A percentile compares a stretch with the other conserved stretches of the same genome.
phyloP scores from a whole-genome alignment of 2,329 filamentous ascomycete genomes.

The Fusarium hainanense region DNA sequence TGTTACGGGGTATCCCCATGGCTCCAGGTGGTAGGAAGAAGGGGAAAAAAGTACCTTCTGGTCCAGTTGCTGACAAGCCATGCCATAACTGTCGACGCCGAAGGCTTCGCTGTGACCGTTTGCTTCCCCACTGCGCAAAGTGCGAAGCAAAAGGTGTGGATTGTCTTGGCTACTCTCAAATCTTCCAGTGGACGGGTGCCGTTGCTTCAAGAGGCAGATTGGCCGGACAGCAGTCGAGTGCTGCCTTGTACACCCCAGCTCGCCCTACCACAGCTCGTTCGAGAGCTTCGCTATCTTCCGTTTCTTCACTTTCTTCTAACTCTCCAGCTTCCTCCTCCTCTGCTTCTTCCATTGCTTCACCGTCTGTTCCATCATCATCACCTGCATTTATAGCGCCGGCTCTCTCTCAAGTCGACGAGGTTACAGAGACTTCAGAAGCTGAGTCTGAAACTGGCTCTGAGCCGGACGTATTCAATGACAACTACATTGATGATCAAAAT shows the following conservation, averaged over 20 bases:
- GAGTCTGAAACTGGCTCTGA: slow-evolving; percentile 27
- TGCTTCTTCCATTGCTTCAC: slow-evolving; percentile 29
- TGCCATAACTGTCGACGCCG: slow-evolving; percentile 67
- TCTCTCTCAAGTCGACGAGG: slow-evolving; percentile 35
- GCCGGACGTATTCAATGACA: slow-evolving; percentile 17
- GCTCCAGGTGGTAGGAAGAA: slow-evolving; percentile 40
- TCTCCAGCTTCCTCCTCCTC: slow-evolving; percentile 28
- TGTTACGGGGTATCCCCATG: slow-evolving; percentile 31
- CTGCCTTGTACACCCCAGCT: slow-evolving; percentile 43
- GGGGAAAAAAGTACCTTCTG: slow-evolving; percentile 43
- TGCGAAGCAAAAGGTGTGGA: slow-evolving; percentile 60
- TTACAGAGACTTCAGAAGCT: slow-evolving; percentile 25
- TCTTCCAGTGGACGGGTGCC: slow-evolving; percentile 64
- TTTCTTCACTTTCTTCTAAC: slow-evolving; percentile 36
- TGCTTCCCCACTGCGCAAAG: slow-evolving; percentile 63
- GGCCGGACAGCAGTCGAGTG: slow-evolving; percentile 54
- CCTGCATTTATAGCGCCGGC: slow-evolving; percentile 24
- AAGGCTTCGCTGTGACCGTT: slow-evolving; percentile 64
- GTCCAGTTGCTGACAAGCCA: slow-evolving; percentile 48
- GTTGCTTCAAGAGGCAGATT: slow-evolving; percentile 57
- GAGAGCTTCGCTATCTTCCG: slow-evolving; percentile 33
- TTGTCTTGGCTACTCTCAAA: slow-evolving; percentile 64
- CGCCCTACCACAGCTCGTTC: slow-evolving; percentile 32
- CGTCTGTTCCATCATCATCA: slow-evolving; percentile 29
- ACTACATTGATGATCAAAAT: neutral